Evolutionary conservation across 2,329 filamentous ascomycete species (phyloP), one percentile per base, ranked within the genome.

Genomic region (Achaetomium macrosporum): DNA sequence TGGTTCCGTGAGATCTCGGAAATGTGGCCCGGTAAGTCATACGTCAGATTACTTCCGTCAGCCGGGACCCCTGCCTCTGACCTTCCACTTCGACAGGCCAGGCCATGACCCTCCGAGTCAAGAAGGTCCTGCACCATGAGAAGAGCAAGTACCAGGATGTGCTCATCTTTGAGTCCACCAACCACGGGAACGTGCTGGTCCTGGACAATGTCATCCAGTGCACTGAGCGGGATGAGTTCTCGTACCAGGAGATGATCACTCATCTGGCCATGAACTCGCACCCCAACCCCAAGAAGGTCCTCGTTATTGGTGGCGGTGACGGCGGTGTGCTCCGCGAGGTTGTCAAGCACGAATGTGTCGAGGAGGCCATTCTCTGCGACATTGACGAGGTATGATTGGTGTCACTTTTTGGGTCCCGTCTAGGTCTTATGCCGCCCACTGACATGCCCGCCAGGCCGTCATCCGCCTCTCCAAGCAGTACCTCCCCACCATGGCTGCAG

Each of bases 241-340:
- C 91, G 65, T 96, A 96, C 84, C 93, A 99, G 81, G 93, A 99
- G 83, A 99, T 99, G 93, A 99, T 99, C 75, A 91, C 92, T 64
- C 90, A 99, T 76, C 82, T 99, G 63, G 93, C 90, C 75, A 90
- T 99, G 87, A 93, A 95, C 83, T 90, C 92, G 50, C 93, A 99
- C 83, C 93, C 93, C 64, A 85, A 95, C 79, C 93, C 93, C 69
- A 93, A 97, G 84, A 95, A 91, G 76, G 93, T 99, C 50, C 85
- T 99, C 54, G 93, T 99, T 71, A 97, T 99, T 67, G 93, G 93
- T 61, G 93, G 93, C 66, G 93, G 93, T 70, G 93, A 99, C 70
- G 93, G 93, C 56, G 93, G 93, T 75, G 93, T 99, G 59, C 85
- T 99, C 65, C 90, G 93, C 65, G 93, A 99, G 82, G 87, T 99